Evolutionary conservation across 1,139 yeast genomes (phyloP).

Genomic region (Lodderomyces beijingensis): DNA sequence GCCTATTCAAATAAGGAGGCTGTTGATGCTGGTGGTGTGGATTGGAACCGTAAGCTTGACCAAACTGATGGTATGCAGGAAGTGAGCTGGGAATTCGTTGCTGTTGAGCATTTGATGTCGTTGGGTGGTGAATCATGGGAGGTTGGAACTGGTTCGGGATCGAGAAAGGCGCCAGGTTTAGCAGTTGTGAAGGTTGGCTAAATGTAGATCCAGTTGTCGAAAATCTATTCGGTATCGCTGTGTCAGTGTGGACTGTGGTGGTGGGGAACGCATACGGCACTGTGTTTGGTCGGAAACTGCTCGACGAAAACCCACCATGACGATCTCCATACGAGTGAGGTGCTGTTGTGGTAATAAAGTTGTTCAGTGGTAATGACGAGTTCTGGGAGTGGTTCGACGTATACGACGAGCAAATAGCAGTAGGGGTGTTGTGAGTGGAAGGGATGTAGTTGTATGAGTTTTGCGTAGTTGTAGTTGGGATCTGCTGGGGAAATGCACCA

Average conservation of each 20-base stretch:
- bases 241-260: constrained; percentile 20
- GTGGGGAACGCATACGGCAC: constrained; percentile 43
- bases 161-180: constrained; percentile 4
- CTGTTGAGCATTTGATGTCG: constrained; percentile 9
- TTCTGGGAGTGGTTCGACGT: constrained; percentile 40
- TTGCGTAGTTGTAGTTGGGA: constrained; percentile 8
- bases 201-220: too few relatives aligned
- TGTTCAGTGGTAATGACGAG: constrained; percentile 13
- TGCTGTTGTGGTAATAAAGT: constrained; percentile 12
- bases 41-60: not conserved
- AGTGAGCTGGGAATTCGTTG: constrained; percentile 12
- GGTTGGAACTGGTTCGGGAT: constrained; percentile 13
- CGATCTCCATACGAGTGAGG: constrained; percentile 4
- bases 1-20: constrained; percentile 5
- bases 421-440: constrained; percentile 52
- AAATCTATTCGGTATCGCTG: constrained; percentile 5
- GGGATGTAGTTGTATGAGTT: constrained; percentile 38
- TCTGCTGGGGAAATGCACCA: constrained; percentile 10
- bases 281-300: constrained; percentile 17
- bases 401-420: constrained; percentile 47
- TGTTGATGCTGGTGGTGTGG: constrained; percentile 4
- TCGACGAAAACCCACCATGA: constrained; percentile 2
- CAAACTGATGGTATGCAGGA: constrained; percentile 7
- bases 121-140: constrained; percentile 8
- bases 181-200: constrained; percentile 8